Evolutionary conservation across 164 flowering plant genomes (phyloP), one percentile per base, ranked within the genome.

Genomic region (Stephania cephalantha): DNA sequence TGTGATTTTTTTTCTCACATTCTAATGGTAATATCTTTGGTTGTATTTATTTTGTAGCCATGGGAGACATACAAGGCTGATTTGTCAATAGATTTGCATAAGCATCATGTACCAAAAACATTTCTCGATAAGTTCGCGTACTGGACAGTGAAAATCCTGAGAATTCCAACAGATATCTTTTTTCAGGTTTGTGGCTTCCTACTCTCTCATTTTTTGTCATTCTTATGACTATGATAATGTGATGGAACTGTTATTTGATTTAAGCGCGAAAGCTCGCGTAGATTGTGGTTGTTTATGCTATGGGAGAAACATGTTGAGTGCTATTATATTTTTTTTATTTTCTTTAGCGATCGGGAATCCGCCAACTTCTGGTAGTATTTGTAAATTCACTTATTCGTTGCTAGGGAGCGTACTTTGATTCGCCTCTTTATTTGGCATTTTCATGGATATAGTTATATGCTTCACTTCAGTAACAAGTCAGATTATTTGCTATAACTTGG

Each of bases 81-180:
- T 81, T 7, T 88, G 77, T 86, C 96, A 1, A 89, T 95, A 18
- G 98, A 95, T 88, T 82, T 92, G 75, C 73, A 70, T 2, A 93
- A 95, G 85, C 99, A 93, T 82, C 98, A 93, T 79, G 91, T 84
- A 7, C 98, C 98, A 3, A 90, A 83, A 83, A 88, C 86, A 5
- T 87, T 95, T 75, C 25, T 81, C 35, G 98, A 95, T 79, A 91
- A 87, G 83, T 74, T 95, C 76, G 99, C 99, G 6, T 93, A 75
- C 82, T 78, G 90, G 81, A 90, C 96, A 0, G 98, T 95, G 78
- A 95, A 93, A 80, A 81, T 90, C 70, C 91, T 95, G 12, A 79
- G 98, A 75, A 79, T 90, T 77, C 98, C 99, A 2, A 93, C 97
- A 0, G 98, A 95, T 81, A n/a, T 91, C 0, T 93, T 93, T 70